phyloP scores from a whole-genome alignment of 441 rosid genomes.

The Populus hybrid region DNA sequence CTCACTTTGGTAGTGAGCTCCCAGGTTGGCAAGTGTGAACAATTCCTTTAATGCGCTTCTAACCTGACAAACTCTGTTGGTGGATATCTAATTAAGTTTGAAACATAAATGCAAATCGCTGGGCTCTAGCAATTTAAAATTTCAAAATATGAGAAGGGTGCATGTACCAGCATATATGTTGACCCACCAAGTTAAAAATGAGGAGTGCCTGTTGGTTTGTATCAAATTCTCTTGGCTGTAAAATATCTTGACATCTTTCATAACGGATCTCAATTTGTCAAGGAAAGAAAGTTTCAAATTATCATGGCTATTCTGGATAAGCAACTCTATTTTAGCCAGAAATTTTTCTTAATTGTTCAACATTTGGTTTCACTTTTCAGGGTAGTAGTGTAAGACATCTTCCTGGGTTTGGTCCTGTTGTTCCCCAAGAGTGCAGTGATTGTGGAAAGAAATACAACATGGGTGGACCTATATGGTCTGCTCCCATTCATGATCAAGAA shows the following conservation, averaged over 20 bases:
- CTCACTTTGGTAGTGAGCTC: neutral
- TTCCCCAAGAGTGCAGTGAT: constrained; percentile 83
- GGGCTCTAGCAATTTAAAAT: neutral
- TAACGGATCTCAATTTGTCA: neutral
- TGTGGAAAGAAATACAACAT: constrained; percentile 93
- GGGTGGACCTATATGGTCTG: constrained; percentile 99
- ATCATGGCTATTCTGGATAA: neutral
- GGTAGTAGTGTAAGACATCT: constrained; percentile 78
- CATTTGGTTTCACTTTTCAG: constrained; percentile 37
- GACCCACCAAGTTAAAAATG: neutral
- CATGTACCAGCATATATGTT: neutral
- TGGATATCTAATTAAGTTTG: neutral
- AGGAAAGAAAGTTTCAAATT: neutral
- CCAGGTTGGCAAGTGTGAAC: neutral
- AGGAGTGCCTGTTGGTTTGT: neutral
- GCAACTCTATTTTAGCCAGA: neutral
- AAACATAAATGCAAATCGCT: neutral
- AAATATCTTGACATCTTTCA: neutral
- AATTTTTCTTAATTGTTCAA: constrained; percentile 1
- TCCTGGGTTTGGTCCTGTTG: constrained; percentile 91
- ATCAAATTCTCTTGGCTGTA: neutral
- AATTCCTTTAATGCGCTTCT: neutral
- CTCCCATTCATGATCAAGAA: constrained; percentile 89
- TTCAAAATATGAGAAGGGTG: neutral
- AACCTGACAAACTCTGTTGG: neutral